A percentile compares a stretch with the other conserved stretches of the same genome.
Evolutionary conservation across 345 rosid species (phyloP).

Genomic region (Xanthoceras sorbifolium): DNA sequence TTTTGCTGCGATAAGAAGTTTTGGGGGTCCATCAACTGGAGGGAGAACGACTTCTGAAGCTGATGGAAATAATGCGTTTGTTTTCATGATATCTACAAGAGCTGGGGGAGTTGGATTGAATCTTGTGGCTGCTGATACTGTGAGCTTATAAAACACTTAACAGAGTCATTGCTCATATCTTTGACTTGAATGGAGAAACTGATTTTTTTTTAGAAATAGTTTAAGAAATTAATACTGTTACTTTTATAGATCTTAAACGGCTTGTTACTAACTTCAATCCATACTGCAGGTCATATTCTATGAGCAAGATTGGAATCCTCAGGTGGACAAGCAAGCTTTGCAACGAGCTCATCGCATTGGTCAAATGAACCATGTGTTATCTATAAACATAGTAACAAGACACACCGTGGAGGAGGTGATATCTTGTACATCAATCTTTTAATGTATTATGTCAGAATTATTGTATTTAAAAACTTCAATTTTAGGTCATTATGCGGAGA

Average conservation of each 20-base stretch:
- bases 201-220: slow-evolving; percentile 1
- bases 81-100: slow-evolving; percentile 90
- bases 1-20: slow-evolving; percentile 86
- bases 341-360: slow-evolving; percentile 96
- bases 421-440: slow-evolving; percentile 6
- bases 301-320: slow-evolving; percentile 98
- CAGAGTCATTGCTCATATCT: background rate
- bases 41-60: slow-evolving; percentile 35
- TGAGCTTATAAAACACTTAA: slow-evolving; percentile 33
- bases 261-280: slow-evolving; percentile 15
- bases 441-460: slow-evolving; percentile 4
- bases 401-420: slow-evolving; percentile 76
- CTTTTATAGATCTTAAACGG: background rate
- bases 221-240: background rate
- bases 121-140: slow-evolving; percentile 94
- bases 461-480: slow-evolving; percentile 3
- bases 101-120: slow-evolving; percentile 98
- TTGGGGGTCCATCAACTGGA: slow-evolving; percentile 46
- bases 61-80: slow-evolving; percentile 56
- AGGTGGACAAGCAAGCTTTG: slow-evolving; percentile 90
- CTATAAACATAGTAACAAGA: slow-evolving; percentile 75
- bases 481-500: slow-evolving; percentile 78
- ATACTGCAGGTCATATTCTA: slow-evolving; percentile 72
- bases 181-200: background rate
- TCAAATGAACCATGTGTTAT: slow-evolving; percentile 78